Evolutionary conservation across 2,329 filamentous ascomycete genomes (phyloP), one percentile per base, ranked within the genome.

Genomic region (Ophiostoma piceae): DNA sequence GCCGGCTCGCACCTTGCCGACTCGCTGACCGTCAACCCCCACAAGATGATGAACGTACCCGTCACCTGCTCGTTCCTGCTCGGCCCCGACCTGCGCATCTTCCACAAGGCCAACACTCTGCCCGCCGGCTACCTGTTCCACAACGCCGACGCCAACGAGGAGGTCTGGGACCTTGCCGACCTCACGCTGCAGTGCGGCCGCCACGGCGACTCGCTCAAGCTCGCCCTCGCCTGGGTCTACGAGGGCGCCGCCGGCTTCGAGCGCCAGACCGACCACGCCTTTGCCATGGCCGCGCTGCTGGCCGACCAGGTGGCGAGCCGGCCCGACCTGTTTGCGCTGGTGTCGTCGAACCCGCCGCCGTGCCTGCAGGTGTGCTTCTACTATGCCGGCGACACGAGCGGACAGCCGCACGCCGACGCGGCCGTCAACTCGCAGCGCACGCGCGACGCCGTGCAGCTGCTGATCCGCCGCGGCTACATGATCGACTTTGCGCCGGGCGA

Each of bases 351-450:
- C 75, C 91, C 92, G 35, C 89, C 94, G 66, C 92, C 92, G 0
- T 98, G 94, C 79, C 81, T 97, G 77, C 95, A 98, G 80, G 91
- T 98, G 29, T 97, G 94, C 82, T 98, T 98, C 79, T 97, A 97
- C 78, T 93, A 91, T 76, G 87, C 89, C 2, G 67, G 69, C 32
- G 66, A 29, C 5, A 87, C 87, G 0, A 82, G 82, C 1, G 86
- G 88, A 2, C 75, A 78, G 70, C 73, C 90, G 62, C 74, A 78
- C 0, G 78, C 78, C 0, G 78, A 81, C 19, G 73, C 77, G 6
- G 78, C 78, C 51, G 79, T 77, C 68, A 88, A 87, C 75, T 85
- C 84, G 41, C 75, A 77, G 57, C 77, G 80, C 57, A 87, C 85
- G 41, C 79, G 81, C 73, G 76, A 74, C 9, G 84, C 87, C 75